A percentile compares a stretch with the other conserved stretches of the same genome.
These are phyloP conservation scores for Fusarium metavorans DNA, from an alignment of 2,329 filamentous ascomycete genomes.

Conservation along the genomic window DNA sequence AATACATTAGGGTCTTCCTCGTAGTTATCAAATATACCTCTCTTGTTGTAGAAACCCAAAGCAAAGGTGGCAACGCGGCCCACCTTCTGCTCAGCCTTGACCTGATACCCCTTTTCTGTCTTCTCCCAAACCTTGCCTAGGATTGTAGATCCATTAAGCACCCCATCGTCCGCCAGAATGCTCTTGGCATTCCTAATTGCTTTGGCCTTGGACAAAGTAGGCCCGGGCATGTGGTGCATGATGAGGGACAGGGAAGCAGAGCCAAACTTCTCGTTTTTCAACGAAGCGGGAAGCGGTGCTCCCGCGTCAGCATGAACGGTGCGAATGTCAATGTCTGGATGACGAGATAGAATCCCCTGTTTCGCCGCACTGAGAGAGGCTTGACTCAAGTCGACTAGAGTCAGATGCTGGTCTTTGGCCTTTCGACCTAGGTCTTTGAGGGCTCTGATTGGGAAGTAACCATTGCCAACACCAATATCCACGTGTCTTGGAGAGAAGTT, in stretches of 20 bases:
- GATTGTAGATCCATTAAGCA: constrained; percentile 10
- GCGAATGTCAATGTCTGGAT: constrained; percentile 1
- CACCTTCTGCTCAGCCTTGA: neutral
- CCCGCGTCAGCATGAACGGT: constrained; percentile 6
- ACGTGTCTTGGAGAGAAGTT: constrained; percentile 18
- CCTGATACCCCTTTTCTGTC: neutral
- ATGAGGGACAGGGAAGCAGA: constrained; percentile 17
- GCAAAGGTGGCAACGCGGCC: constrained; percentile 2
- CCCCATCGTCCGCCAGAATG: neutral
- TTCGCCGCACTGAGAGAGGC: constrained; percentile 4
- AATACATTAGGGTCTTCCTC: constrained; percentile 12
- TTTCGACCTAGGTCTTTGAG: neutral
- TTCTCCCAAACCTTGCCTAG: constrained; percentile 23
- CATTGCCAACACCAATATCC: constrained; percentile 22
- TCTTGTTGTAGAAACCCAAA: constrained; percentile 10
- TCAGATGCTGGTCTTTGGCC: constrained; percentile 6
- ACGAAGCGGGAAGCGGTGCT: neutral
- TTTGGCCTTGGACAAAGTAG: constrained; percentile 5
- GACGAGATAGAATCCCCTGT: neutral
- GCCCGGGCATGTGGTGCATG: constrained; percentile 11
- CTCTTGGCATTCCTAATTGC: constrained; percentile 7
- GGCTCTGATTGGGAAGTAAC: constrained; percentile 7
- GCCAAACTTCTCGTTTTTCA: neutral
- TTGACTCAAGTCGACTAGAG: constrained; percentile 16
- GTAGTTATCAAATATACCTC: constrained; percentile 15